Evolutionary conservation across 2,329 filamentous ascomycete genomes (phyloP).

Genomic region (Aspergillus chevalieri): DNA sequence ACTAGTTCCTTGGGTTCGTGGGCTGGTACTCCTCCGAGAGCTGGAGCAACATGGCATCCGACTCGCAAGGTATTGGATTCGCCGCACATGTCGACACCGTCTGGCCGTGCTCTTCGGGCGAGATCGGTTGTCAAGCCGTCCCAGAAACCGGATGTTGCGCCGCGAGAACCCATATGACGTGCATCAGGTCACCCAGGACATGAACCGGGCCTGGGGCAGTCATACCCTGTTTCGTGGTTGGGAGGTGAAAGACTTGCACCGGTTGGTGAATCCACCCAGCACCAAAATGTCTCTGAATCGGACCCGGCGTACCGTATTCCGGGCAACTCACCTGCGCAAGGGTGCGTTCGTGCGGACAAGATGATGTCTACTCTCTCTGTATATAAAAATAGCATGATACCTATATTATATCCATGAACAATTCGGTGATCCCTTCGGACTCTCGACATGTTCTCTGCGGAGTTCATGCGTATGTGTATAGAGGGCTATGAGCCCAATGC

Average conservation of each 20-base stretch:
- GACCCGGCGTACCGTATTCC: conserved; percentile 1
- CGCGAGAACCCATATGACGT: conserved; percentile 29
- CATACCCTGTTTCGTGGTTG: conserved; percentile 21
- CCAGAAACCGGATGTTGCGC: conserved; percentile 31
- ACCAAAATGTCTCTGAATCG: conserved; percentile 7
- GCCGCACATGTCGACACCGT: conserved; percentile 29
- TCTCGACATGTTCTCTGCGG: too few relatives aligned
- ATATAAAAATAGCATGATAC: background rate
- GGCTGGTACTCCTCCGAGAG: conserved; percentile 34
- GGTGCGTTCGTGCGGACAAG: background rate
- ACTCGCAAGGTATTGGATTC: conserved; percentile 24
- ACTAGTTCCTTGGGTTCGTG: conserved; percentile 36
- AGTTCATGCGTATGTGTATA: too few relatives aligned
- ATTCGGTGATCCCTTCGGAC: background rate
- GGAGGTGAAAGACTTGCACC: conserved; percentile 13
- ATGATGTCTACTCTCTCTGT: background rate
- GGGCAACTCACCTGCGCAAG: background rate
- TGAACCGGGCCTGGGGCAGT: conserved; percentile 30
- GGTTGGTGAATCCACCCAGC: conserved; percentile 19
- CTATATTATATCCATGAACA: background rate
- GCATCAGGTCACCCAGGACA: conserved; percentile 25
- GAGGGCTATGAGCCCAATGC: too few relatives aligned
- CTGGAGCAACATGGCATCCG: conserved; percentile 31
- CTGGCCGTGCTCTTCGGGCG: conserved; percentile 32
- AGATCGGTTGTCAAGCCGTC: conserved; percentile 22